Evolutionary conservation across 306 rosid genomes (phyloP).

Genomic region (Amphicarpaea edgeworthii): DNA sequence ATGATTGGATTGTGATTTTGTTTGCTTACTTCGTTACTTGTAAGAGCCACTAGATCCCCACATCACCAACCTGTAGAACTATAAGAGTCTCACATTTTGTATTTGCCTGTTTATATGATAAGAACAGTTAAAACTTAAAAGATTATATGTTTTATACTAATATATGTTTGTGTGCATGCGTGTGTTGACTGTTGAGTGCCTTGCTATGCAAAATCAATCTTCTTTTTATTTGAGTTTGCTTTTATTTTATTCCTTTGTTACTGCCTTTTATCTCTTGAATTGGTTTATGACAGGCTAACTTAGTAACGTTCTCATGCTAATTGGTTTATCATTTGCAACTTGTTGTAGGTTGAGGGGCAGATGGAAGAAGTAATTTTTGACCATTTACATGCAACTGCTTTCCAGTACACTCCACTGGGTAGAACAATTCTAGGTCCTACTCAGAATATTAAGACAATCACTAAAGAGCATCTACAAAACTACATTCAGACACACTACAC

Average conservation of each 20-base stretch:
- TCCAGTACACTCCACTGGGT: slow-evolving; percentile 93
- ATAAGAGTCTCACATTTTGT: neutral
- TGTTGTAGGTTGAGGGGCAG: slow-evolving; percentile 82
- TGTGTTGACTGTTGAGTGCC: neutral
- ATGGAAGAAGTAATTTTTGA: slow-evolving; percentile 91
- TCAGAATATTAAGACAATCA: slow-evolving; percentile 80
- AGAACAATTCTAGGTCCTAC: slow-evolving; percentile 96
- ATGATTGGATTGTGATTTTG: slow-evolving; percentile 4
- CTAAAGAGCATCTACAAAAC: slow-evolving; percentile 79
- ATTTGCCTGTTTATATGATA: neutral
- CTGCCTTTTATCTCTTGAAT: neutral
- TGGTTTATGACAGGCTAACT: neutral
- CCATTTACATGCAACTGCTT: slow-evolving; percentile 93
- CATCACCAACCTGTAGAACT: neutral
- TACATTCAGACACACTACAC: slow-evolving; percentile 90
- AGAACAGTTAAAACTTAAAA: neutral
- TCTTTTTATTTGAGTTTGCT: neutral
- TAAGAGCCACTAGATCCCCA: neutral
- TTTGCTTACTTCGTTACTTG: neutral
- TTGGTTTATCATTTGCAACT: slow-evolving; percentile 1
- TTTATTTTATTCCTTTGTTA: neutral
- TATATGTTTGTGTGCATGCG: neutral
- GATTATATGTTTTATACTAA: neutral
- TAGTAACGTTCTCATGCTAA: slow-evolving; percentile 17
- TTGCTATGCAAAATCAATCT: neutral